Evolutionary conservation across 192 early-diverging fungal species (phyloP), one percentile per base, ranked within the genome.

Genomic region (Coemansia guatemalensis): DNA sequence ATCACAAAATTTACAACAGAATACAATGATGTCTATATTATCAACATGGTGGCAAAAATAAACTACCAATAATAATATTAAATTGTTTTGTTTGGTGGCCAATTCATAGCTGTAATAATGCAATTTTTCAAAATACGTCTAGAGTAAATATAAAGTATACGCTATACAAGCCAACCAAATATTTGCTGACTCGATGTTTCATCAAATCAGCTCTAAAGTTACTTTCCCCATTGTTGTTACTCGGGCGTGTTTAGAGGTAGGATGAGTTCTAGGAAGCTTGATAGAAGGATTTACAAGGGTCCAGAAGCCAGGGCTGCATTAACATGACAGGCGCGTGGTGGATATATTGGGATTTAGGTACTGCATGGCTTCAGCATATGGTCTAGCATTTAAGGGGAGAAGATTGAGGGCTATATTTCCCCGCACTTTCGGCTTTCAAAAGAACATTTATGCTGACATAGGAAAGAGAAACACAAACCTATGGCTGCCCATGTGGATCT

Each of bases 401-500:
- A 12, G 14, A 44, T 8, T 44, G 17, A 44, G 3, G 9, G 39
- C 17, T 44, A 44, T 44, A 44, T 44, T 44, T 17, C 30, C 12
- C 20, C 11, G n/a, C 51, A 44, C 18, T 27, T 4, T 51, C n/a
- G n/a, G n/a, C n/a, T 17, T 62, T 62, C 30, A 21, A 30, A 29
- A 39, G 22, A 62, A 27, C 33, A 29, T 52, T 57, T 24, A 32
- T 53, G 24, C 8, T 47, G 39, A 12, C 39, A 44, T 44, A 4
- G 29, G 29, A 44, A 44, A 44, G 39, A 44, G 39, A 44, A 44
- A 44, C 39, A 44, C 17, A 44, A 17, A 17, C 39, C 39, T 44
- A 44, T 44, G 57, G 39, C 12, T 48, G 17, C 26, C 39, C 60
- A 30, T 61, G 44, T 51, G 26, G 20, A 30, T 32, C n/a, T 24